These are phyloP conservation scores for Torrubiella hemipterigena DNA, from an alignment of 2,329 filamentous ascomycete genomes.

Conservation along the genomic window DNA sequence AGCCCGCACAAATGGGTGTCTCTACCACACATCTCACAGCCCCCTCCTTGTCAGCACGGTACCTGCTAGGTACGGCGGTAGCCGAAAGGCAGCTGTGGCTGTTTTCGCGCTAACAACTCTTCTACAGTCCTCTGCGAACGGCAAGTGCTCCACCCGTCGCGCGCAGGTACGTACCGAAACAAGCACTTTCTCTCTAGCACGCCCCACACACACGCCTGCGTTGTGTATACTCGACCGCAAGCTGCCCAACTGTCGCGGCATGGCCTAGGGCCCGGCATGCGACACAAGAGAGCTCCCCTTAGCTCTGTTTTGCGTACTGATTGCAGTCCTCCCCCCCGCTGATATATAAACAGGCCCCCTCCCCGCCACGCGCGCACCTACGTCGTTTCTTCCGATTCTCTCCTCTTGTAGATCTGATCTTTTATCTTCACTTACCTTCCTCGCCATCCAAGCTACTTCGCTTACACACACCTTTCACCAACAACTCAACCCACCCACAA, in stretches of 20 bases:
- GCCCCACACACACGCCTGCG: no score
- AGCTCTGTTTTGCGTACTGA: slow-evolving; percentile 29
- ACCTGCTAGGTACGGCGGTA: no score
- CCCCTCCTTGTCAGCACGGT: no score
- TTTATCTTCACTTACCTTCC: slow-evolving; percentile 13
- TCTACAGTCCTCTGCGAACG: no score
- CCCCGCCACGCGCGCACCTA: slow-evolving; percentile 40
- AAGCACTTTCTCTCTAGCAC: no score
- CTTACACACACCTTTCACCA: slow-evolving; percentile 13
- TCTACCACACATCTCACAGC: no score
- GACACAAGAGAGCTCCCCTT: neutral
- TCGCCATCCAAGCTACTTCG: slow-evolving; percentile 12
- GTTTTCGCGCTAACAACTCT: no score
- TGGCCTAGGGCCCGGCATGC: slow-evolving; percentile 1
- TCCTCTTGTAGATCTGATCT: slow-evolving; percentile 8
- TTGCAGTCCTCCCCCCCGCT: slow-evolving; percentile 43
- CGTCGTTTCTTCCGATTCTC: slow-evolving; percentile 19
- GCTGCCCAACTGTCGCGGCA: slow-evolving; percentile 1
- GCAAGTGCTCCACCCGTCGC: no score
- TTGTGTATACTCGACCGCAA: neutral
- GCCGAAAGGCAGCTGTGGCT: no score
- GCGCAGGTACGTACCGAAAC: no score
- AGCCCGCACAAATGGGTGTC: no score
- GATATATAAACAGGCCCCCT: slow-evolving; percentile 48
- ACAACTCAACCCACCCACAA: slow-evolving; percentile 8